These are phyloP conservation scores for Globisporangium solare DNA, from an alignment of 352 stramenopile genomes.

Conservation along the genomic window DNA sequence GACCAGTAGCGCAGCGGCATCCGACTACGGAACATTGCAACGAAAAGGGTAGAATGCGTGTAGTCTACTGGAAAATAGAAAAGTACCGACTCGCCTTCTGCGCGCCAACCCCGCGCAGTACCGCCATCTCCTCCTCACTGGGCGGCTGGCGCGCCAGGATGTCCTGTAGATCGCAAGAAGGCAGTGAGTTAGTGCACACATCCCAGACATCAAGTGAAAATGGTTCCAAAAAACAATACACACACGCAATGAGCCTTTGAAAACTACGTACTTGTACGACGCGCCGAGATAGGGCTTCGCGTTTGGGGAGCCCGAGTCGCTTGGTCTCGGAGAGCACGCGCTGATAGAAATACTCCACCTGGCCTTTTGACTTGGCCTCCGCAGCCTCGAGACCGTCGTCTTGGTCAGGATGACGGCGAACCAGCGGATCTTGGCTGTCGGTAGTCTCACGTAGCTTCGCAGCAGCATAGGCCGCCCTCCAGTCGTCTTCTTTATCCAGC, in stretches of 20 bases:
- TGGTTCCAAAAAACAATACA: background rate
- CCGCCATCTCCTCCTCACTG: slow-evolving; percentile 57
- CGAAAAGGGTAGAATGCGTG: background rate
- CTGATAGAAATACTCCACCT: slow-evolving; percentile 65
- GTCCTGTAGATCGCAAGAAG: slow-evolving; percentile 21
- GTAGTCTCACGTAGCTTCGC: too few species aligned
- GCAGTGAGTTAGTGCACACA: background rate
- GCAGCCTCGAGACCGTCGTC: background rate
- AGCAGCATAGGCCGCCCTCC: background rate
- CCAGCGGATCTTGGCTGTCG: too few species aligned
- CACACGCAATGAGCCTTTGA: background rate
- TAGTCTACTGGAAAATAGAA: slow-evolving; percentile 25
- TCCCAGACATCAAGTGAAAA: background rate
- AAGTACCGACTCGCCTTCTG: slow-evolving; percentile 55
- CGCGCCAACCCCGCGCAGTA: slow-evolving; percentile 45
- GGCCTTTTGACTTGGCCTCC: slow-evolving; percentile 11
- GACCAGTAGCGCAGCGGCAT: slow-evolving; percentile 5
- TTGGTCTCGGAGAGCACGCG: slow-evolving; percentile 39
- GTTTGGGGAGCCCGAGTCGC: slow-evolving; percentile 38
- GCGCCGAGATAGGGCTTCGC: slow-evolving; percentile 49
- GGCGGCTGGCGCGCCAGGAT: slow-evolving; percentile 37
- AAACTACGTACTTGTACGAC: slow-evolving; percentile 32
- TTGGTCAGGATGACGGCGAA: background rate
- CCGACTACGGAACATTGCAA: background rate
- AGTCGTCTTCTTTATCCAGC: slow-evolving; percentile 11